Evolutionary conservation across 768 basidiomycete genomes (phyloP).

Genomic region (Serendipita sp.): DNA sequence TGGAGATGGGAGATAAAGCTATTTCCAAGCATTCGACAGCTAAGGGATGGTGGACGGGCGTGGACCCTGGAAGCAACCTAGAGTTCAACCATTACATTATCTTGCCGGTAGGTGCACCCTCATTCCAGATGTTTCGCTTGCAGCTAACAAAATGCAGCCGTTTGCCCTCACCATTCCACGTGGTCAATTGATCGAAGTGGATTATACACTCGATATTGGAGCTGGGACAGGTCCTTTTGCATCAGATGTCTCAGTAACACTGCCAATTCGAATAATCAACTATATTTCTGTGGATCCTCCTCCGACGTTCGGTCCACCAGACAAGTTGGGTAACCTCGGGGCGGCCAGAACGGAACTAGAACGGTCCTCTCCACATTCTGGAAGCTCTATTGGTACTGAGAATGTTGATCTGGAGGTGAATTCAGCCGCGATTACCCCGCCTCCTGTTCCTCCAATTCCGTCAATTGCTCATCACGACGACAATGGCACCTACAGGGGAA

Average conservation of each 20-base stretch:
- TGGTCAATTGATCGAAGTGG: slow-evolving; percentile 57
- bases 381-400: no score
- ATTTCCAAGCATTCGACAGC: slow-evolving; percentile 57
- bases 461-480: background rate
- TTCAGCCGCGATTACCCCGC: no score
- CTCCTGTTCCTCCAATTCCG: no score
- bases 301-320: slow-evolving; percentile 18
- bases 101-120: slow-evolving; percentile 45
- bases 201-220: slow-evolving; percentile 51
- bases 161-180: slow-evolving; percentile 54
- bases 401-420: no score
- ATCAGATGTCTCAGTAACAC: slow-evolving; percentile 47
- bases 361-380: no score
- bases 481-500: background rate
- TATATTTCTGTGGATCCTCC: slow-evolving; percentile 78
- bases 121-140: background rate
- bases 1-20: slow-evolving; percentile 50
- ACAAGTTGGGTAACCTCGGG: background rate
- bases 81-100: slow-evolving; percentile 54
- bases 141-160: slow-evolving; percentile 24
- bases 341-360: background rate
- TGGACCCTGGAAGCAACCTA: slow-evolving; percentile 40
- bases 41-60: slow-evolving; percentile 83
- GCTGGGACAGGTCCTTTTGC: slow-evolving; percentile 41
- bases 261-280: slow-evolving; percentile 66